Evolutionary conservation across 495 filamentous ascomycete species (phyloP), one percentile per base, ranked within the genome.

Genomic region (Astrocystis sublimbata): DNA sequence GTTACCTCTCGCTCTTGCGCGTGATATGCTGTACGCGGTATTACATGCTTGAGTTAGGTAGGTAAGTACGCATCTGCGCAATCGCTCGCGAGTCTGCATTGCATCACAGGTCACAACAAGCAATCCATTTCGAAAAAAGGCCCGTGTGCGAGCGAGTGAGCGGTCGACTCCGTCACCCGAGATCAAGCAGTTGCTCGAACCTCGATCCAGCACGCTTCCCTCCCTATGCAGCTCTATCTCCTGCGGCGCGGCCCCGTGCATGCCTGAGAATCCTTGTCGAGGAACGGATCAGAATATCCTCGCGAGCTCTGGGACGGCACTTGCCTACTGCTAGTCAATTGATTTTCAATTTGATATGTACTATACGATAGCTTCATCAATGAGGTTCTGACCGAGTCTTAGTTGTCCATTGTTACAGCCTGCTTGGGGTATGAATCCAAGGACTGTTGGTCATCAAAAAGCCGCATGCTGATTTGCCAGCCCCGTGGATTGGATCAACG

Each of bases 131-230:
- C n/a, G n/a, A n/a, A n/a, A 10, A 35, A 47, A 51, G 38, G 46
- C 38, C 55, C 55, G 53, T 60, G 36, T 42, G 59, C 60, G 30
- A 31, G 17, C 45, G 45, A n/a, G n/a, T n/a, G n/a, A n/a, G n/a
- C n/a, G n/a, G n/a, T n/a, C n/a, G n/a, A n/a, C n/a, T 45, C 55
- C 60, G 57, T 69, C 58, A 49, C 65, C 62, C 56, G 54, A 68
- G 67, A 72, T 72, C 67, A 68, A 55, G 65, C 65, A 68, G 30
- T 57, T 60, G 51, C 58, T 61, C 65, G 60, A 53, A n/a, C 50
- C 60, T 57, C 65, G 61, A 70, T 66, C 61, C 67, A 71, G 68
- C 60, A 49, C 17, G 60, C 46, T 58, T 57, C 66, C 61, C 57
- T 71, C 56, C 31, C 49, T 24, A n/a, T 23, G 26, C 42, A 33